Evolutionary conservation across 2,329 filamentous ascomycete species (phyloP), one percentile per base, ranked within the genome.

Genomic region (Fusarium buharicum): DNA sequence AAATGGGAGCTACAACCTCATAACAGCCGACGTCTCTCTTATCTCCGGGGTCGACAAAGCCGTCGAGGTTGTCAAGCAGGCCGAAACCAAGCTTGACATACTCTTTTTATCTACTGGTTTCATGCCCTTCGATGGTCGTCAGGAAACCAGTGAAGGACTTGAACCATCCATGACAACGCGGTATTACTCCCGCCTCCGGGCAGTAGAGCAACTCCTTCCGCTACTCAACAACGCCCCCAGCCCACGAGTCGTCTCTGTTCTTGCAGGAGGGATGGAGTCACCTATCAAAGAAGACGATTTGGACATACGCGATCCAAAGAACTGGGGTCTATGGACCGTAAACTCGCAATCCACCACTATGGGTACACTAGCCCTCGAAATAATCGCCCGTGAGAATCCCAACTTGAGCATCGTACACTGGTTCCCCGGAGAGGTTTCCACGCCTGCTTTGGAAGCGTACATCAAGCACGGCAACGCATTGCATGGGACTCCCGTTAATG

Each of bases 311-410:
- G 27, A 52, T 12, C 22, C 27, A 7, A 16, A 17, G 2, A 37
- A 59, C 33, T 59, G 33, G 12, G 14, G 36, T 1, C 20, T 40
- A 1, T 47, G 50, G 50, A 44, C 28, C 39, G 10, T 47, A 16
- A 49, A 50, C 16, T 22, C 55, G 5, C 50, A 59, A 11, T 43
- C 56, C 1, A 33, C 59, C 4, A 61, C 57, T 2, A 63, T 63
- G 52, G 31, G 48, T 11, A 54, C 45, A 6, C 17, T 54, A 10
- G 20, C 40, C 3, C 14, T 58, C 28, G 59, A 61, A 24, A 20
- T 17, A 17, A 4, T 45, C 4, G 40, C 37, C 1, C 22, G 24
- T 0, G 24, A 43, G 4, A 51, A 50, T 12, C 56, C 49, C 2
- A 11, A 20, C 2, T 10, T 60, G 2, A 51, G 49, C 7, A 40